A percentile compares a stretch with the other conserved stretches of the same genome.
Evolutionary conservation across 495 filamentous ascomycete species (phyloP).

Genomic region (Xylaria flabelliformis): DNA sequence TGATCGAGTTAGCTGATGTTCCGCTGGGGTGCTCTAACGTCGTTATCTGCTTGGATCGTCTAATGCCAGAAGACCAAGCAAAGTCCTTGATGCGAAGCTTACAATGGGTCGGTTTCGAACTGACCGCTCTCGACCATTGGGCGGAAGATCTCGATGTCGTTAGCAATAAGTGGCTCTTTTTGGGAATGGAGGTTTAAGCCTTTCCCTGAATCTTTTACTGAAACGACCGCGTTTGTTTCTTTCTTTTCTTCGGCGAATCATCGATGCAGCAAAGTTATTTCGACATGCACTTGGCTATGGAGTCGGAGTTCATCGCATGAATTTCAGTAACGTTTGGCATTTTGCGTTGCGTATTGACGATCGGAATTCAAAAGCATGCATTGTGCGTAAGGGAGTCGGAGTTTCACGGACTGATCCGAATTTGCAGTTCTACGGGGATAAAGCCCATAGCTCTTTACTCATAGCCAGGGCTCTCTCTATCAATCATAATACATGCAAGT

Average conservation of each 20-base stretch:
- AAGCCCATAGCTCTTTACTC: conserved; percentile 9
- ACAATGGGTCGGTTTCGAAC: conserved; percentile 90
- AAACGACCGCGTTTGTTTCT: conserved; percentile 16
- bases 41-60: conserved; percentile 79
- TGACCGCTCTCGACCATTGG: conserved; percentile 80
- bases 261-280: not conserved
- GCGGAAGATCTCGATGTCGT: conserved; percentile 58
- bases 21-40: conserved; percentile 76
- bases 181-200: conserved; percentile 78
- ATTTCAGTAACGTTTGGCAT: conserved; percentile 13
- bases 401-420: conserved; percentile 23
- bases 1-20: conserved; percentile 84
- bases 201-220: conserved; percentile 19
- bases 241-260: conserved; percentile 8
- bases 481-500: conserved; percentile 27
- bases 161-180: conserved; percentile 81
- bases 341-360: conserved; percentile 5
- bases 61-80: conserved; percentile 60
- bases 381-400: not conserved
- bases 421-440: conserved; percentile 9
- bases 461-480: conserved; percentile 10
- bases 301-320: conserved; percentile 14
- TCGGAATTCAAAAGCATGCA: conserved; percentile 17
- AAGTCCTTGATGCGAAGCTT: conserved; percentile 76
- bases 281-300: conserved; percentile 16